These are phyloP conservation scores for Ophiostoma australiae DNA, from an alignment of 2,329 filamentous ascomycete genomes.

Conservation along the genomic window DNA sequence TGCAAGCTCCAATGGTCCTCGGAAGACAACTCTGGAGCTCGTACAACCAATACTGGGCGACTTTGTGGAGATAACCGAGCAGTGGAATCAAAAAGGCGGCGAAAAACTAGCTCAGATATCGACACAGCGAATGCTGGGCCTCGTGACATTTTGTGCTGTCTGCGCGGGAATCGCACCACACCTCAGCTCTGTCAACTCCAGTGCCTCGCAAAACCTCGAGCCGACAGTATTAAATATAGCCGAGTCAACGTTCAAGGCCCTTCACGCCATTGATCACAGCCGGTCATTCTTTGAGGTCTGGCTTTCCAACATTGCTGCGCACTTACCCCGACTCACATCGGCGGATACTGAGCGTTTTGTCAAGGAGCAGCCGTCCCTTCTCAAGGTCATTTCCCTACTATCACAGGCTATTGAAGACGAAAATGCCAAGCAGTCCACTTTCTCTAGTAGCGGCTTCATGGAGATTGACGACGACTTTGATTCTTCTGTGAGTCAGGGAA, in stretches of 20 bases:
- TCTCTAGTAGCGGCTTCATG: conserved; percentile 51
- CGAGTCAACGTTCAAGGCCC: conserved; percentile 39
- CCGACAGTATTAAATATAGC: conserved; percentile 40
- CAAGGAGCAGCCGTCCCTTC: conserved; percentile 39
- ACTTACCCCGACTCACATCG: conserved; percentile 44
- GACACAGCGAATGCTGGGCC: conserved; percentile 48
- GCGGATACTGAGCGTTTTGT: conserved; percentile 38
- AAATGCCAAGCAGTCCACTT: conserved; percentile 33
- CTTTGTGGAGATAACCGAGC: conserved; percentile 42
- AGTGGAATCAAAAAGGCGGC: conserved; percentile 42
- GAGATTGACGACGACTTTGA: conserved; percentile 63
- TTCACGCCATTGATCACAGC: conserved; percentile 44
- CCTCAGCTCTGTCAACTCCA: conserved; percentile 44
- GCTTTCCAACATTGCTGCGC: conserved; percentile 42
- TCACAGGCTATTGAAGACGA: conserved; percentile 36
- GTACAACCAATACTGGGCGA: conserved; percentile 51
- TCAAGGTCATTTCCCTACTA: conserved; percentile 42
- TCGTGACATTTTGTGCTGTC: conserved; percentile 46
- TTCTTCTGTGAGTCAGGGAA: conserved; percentile 51
- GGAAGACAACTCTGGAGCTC: conserved; percentile 50
- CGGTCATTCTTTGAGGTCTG: conserved; percentile 44
- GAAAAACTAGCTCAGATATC: conserved; percentile 49
- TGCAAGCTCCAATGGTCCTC: conserved; percentile 39
- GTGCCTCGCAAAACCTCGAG: conserved; percentile 48
- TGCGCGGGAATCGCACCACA: conserved; percentile 46